These are phyloP conservation scores for Suillus ampliporus DNA, from an alignment of 768 basidiomycete genomes.

Conservation along the genomic window DNA sequence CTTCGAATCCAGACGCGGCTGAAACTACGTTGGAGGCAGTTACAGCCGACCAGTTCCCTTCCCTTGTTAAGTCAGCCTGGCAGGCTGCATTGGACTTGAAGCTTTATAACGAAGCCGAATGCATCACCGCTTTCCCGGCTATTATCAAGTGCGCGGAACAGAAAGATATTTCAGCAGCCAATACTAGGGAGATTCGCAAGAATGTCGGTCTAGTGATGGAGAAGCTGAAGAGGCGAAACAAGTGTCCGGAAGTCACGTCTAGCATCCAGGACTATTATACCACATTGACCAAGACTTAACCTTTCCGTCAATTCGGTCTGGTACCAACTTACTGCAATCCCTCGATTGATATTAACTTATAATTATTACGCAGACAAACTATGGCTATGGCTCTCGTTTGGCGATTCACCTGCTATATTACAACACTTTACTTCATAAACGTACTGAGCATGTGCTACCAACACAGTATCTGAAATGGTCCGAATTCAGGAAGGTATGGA, in stretches of 20 bases:
- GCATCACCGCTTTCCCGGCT: not conserved
- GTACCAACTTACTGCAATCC: too few species aligned
- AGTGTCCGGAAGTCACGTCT: not conserved
- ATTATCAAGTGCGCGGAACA: not conserved
- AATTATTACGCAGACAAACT: too few species aligned
- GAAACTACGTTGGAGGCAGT: not conserved
- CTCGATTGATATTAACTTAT: too few species aligned
- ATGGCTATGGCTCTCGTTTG: too few species aligned
- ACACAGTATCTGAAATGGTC: too few species aligned
- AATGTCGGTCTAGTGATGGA: not conserved
- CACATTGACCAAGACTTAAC: not conserved
- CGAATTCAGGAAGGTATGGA: too few species aligned
- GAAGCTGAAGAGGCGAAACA: conserved; percentile 4
- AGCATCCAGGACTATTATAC: not conserved
- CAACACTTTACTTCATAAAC: too few species aligned
- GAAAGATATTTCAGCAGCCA: too few species aligned
- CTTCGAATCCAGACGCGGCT: not conserved
- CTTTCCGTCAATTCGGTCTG: too few species aligned
- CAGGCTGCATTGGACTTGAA: not conserved
- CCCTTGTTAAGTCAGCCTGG: conserved; percentile 1
- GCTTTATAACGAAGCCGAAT: not conserved
- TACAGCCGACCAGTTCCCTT: not conserved
- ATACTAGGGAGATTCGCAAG: not conserved
- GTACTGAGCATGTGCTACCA: too few species aligned
- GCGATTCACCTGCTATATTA: too few species aligned